phyloP scores from a whole-genome alignment of 805 yeast species.

The Hanseniaspora valbyensis region DNA sequence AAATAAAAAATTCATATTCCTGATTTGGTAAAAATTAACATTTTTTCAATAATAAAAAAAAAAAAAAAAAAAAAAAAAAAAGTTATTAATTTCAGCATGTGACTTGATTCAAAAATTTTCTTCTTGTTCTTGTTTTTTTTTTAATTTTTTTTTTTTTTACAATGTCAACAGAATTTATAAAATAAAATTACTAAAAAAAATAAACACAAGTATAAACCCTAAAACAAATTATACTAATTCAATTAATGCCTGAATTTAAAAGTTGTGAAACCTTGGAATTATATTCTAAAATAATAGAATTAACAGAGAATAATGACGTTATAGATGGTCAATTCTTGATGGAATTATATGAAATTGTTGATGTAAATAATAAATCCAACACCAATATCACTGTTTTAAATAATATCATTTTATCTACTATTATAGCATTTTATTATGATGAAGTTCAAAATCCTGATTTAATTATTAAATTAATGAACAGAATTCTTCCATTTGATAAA shows the following conservation, averaged over 20 bases:
- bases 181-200: background rate
- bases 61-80: background rate
- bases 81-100: background rate
- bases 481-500: background rate
- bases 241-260: too few species aligned
- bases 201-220: too few species aligned
- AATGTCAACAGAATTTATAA: background rate
- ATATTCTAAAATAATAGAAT: background rate
- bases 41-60: too few species aligned
- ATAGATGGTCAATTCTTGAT: conserved; percentile 18
- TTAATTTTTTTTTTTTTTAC: background rate
- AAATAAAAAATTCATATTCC: too few species aligned
- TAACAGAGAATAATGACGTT: conserved; percentile 3
- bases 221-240: too few species aligned
- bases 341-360: conserved; percentile 17
- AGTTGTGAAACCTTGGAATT: background rate
- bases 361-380: background rate
- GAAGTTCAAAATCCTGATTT: background rate
- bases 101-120: background rate
- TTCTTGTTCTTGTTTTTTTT: background rate
- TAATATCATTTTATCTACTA: conserved; percentile 5
- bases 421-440: conserved; percentile 6
- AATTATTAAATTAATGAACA: conserved; percentile 1
- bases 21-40: too few species aligned
- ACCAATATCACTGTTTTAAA: conserved; percentile 7